Evolutionary conservation across 768 basidiomycete species (phyloP).

Genomic region (Boletellus emodensis): DNA sequence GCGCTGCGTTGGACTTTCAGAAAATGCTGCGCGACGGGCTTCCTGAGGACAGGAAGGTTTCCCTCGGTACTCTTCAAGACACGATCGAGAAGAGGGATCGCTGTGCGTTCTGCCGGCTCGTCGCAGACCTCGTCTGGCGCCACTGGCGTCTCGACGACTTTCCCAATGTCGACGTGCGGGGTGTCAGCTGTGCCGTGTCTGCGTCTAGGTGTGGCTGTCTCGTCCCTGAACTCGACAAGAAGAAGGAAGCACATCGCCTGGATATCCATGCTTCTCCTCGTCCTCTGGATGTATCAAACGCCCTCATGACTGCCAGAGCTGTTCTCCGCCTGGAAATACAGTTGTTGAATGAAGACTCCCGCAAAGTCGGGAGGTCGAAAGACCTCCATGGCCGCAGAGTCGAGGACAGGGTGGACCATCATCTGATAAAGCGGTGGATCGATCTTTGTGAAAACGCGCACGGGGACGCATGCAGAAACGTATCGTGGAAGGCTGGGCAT

Average conservation of each 20-base stretch:
- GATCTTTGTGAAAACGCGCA: slow-evolving; percentile 15
- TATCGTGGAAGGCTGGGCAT: slow-evolving; percentile 8
- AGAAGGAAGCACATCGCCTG: slow-evolving; percentile 9
- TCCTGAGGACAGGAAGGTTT: not conserved
- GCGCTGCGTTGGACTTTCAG: slow-evolving; percentile 6
- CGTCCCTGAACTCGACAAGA: not conserved
- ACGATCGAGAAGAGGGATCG: slow-evolving; percentile 3
- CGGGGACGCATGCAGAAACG: slow-evolving; percentile 9
- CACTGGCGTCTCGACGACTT: slow-evolving; percentile 16
- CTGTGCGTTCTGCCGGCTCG: slow-evolving; percentile 17
- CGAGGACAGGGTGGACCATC: slow-evolving; percentile 4
- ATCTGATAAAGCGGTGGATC: slow-evolving; percentile 15
- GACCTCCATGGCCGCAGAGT: slow-evolving; percentile 21
- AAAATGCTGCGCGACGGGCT: slow-evolving; percentile 15
- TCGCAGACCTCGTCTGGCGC: slow-evolving; percentile 5
- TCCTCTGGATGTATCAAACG: not conserved
- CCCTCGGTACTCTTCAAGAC: slow-evolving; percentile 9
- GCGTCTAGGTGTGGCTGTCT: not conserved
- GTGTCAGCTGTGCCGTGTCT: not conserved
- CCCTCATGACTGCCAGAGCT: not conserved
- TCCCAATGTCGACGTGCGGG: slow-evolving; percentile 8
- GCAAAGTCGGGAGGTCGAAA: slow-evolving; percentile 10
- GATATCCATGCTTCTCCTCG: slow-evolving; percentile 6
- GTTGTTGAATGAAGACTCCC: slow-evolving; percentile 17
- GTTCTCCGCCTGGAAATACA: slow-evolving; percentile 12